Evolutionary conservation across 768 basidiomycete genomes (phyloP), one percentile per base, ranked within the genome.

Genomic region (Pisolithus orientalis): DNA sequence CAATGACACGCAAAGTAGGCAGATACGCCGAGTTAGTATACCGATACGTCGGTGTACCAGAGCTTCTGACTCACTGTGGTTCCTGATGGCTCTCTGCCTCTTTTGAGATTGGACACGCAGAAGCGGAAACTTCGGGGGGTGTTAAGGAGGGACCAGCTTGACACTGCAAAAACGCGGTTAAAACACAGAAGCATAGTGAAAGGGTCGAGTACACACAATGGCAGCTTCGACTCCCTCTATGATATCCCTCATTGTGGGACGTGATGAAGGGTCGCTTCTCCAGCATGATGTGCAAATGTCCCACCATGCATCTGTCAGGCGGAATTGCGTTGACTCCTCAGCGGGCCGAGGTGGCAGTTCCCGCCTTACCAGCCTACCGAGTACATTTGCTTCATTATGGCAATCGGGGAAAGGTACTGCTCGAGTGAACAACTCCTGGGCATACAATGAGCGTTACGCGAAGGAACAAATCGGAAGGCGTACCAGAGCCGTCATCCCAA

Each of bases 241-340:
- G n/a, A 50, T 71, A 17, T 40, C 39, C 2, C 13, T 6, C n/a
- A 40, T n/a, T n/a, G 11, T 40, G n/a, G 39, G 39, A 17, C 39
- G 39, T 40, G 39, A 40, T n/a, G n/a, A 17, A 6, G 39, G 39
- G 6, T 40, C 39, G 10, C n/a, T n/a, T 17, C 17, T 11, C 39
- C 39, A 40, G 17, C 39, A 40, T n/a, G 39, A 40, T n/a, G n/a
- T 14, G 17, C 39, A 40, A 6, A 40, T n/a, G n/a, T 40, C n/a
- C 39, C 39, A 40, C 39, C 39, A 40, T 14, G 39, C 39, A 40
- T 40, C 39, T n/a, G 39, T 40, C 39, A 40, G 10, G n/a, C 39
- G 39, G 17, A 14, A 17, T 11, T n/a, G 17, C 10, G 39, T 40
- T 40, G 39, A 40, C 17, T 40, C 39, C n/a, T 40, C 39, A 6